Evolutionary conservation across 192 early-diverging fungal genomes (phyloP), one percentile per base, ranked within the genome.

Genomic region (Coemansia sp.): DNA sequence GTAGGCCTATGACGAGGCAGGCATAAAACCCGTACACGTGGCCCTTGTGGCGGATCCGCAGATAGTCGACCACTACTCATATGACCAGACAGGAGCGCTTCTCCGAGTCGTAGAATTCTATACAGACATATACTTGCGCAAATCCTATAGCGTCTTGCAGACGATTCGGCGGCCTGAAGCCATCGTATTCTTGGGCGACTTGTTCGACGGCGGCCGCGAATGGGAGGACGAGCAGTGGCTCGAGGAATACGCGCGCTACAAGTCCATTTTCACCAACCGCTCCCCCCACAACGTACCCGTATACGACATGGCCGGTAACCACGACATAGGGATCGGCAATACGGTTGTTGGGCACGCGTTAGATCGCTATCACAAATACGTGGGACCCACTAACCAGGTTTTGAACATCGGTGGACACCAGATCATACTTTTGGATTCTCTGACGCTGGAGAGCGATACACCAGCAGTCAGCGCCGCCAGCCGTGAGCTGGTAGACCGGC

Each of bases 41-140:
- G 88, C 89, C 13, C 67, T 98, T 9, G 81, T 98, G 44, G 91
- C 92, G 0, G 96, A 98, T 76, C 95, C 96, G 41, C 96, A 98
- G 70, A 86, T 98, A 44, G 95, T 94, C 40, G 96, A 97, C 73
- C 81, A 88, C 37, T 91, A 90, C 69, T 97, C 95, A 10, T 98
- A 98, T 69, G 73, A 84, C 4, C 89, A 90, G 42, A 73, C 84
- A 10, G 92, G 92, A 0, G 35, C 89, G 3, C 35, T 89, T 0
- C 83, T 94, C 6, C 68, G 63, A 10, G 29, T 91, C 4, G 85
- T 86, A 7, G 87, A 96, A 69, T 92, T 92, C 59, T 94, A 91
- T 74, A 93, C 91, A 11, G 95, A 95, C 65, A 76, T 93, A 0
- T 96, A 93, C 74, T 91, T 96, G 88, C 84, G 85, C 63, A 87